phyloP scores from a whole-genome alignment of 345 rosid species.

The Salix suchowensis region DNA sequence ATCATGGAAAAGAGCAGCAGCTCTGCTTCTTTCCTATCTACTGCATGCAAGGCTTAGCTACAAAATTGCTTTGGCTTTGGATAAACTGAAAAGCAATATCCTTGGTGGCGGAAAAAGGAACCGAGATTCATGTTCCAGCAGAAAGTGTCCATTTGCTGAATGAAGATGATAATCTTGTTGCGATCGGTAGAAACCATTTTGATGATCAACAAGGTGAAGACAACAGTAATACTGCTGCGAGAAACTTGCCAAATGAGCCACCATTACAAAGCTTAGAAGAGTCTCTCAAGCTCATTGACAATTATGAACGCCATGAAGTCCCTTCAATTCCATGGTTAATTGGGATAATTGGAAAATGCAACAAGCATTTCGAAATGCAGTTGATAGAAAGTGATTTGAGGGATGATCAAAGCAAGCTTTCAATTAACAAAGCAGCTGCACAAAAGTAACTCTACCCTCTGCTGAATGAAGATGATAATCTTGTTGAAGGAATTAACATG shows the following conservation, averaged over 20 bases:
- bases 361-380: conserved; percentile 6
- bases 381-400: conserved; percentile 1
- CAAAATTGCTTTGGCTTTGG: not conserved
- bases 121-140: not conserved
- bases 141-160: too few relatives aligned
- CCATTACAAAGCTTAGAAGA: not conserved
- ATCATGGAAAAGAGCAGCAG: not conserved
- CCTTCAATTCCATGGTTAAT: not conserved
- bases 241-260: not conserved
- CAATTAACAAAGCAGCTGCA: not conserved
- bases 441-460: not conserved
- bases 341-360: not conserved
- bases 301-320: not conserved
- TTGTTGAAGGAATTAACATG: not conserved
- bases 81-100: not conserved
- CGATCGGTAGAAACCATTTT: not conserved
- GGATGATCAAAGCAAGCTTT: not conserved
- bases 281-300: not conserved
- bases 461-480: not conserved
- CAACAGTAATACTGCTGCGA: not conserved
- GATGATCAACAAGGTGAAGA: not conserved
- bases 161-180: too few relatives aligned
- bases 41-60: not conserved
- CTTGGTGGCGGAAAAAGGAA: not conserved
- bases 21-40: not conserved